Conservation (phyloP, 441 rosid species). For the Erysimum cheiri region DNA sequence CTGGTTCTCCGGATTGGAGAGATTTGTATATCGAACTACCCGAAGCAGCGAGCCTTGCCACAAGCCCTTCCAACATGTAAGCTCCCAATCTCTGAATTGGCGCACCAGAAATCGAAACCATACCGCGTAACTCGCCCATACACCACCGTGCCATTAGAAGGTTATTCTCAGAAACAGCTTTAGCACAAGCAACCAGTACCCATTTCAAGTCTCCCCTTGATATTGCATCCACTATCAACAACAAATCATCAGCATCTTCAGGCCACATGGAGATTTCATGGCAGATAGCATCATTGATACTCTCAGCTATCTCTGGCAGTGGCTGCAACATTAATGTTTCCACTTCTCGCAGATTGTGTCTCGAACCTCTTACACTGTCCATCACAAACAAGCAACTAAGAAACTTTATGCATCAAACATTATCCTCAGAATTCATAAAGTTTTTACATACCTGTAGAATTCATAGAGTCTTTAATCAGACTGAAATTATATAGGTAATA, state of each 20-base stretch:
- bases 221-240: conserved; percentile 40
- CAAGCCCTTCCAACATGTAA: conserved; percentile 80
- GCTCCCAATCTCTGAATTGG: conserved; percentile 91
- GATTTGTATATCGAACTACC: conserved; percentile 72
- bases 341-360: conserved; percentile 7
- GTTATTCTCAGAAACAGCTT: conserved; percentile 63
- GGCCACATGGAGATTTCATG: conserved; percentile 37
- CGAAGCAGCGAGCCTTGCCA: conserved; percentile 73
- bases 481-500: too few relatives aligned
- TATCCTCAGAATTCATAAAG: too few relatives aligned
- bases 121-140: conserved; percentile 58
- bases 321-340: conserved; percentile 30
- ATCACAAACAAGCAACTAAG: conserved; percentile 9
- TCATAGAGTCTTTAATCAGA: conserved; percentile 22
- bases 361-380: conserved; percentile 10
- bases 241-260: conserved; percentile 31
- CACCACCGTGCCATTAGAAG: conserved; percentile 57
- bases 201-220: conserved; percentile 66
- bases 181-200: conserved; percentile 76
- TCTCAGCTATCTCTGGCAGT: conserved; percentile 37
- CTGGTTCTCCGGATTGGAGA: conserved; percentile 74
- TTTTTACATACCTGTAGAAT: too few relatives aligned
- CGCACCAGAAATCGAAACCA: conserved; percentile 73
- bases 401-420: background rate
- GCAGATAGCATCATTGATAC: conserved; percentile 28